Percentiles rank a stretch among this genome's conserved stretches.
These are phyloP conservation scores for Phaeomoniella chlamydospora DNA, from an alignment of 2,329 filamentous ascomycete species.

Conservation along the genomic window DNA sequence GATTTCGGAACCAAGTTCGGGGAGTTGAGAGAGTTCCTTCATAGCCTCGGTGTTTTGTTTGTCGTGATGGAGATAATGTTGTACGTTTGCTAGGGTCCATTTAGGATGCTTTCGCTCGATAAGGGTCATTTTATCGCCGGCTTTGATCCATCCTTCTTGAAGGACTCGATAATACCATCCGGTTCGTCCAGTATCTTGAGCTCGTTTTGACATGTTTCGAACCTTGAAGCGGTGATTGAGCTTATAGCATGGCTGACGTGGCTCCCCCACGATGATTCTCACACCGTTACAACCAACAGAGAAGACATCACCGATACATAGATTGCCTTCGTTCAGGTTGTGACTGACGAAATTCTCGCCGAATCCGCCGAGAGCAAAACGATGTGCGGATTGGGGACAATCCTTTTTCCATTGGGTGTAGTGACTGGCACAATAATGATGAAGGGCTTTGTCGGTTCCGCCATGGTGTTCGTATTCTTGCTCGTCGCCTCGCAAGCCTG, in stretches of 20 bases:
- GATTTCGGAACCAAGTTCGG: constrained; percentile 34
- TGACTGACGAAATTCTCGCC: constrained; percentile 49
- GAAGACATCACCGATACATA: constrained; percentile 51
- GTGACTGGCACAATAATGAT: constrained; percentile 45
- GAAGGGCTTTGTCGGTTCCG: constrained; percentile 48
- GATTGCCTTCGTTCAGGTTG: constrained; percentile 46
- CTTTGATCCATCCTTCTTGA: constrained; percentile 35
- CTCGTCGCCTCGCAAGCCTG: constrained; percentile 45
- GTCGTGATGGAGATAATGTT: constrained; percentile 47
- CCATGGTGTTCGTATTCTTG: constrained; percentile 49
- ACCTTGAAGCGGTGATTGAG: constrained; percentile 53
- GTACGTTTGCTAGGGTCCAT: constrained; percentile 50
- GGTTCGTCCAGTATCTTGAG: constrained; percentile 42
- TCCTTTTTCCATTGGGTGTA: constrained; percentile 41
- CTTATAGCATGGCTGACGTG: constrained; percentile 53
- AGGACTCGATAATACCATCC: constrained; percentile 55
- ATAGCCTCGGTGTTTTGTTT: constrained; percentile 32
- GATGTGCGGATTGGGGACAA: constrained; percentile 33
- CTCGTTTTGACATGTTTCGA: constrained; percentile 45
- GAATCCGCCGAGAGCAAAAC: constrained; percentile 44
- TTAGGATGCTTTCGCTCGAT: constrained; percentile 39
- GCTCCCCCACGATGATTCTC: constrained; percentile 44
- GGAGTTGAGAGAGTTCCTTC: constrained; percentile 20
- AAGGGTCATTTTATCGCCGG: constrained; percentile 42
- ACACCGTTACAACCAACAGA: constrained; percentile 29